phyloP scores from a whole-genome alignment of 2,329 filamentous ascomycete species.

The Xylaria sp. region DNA sequence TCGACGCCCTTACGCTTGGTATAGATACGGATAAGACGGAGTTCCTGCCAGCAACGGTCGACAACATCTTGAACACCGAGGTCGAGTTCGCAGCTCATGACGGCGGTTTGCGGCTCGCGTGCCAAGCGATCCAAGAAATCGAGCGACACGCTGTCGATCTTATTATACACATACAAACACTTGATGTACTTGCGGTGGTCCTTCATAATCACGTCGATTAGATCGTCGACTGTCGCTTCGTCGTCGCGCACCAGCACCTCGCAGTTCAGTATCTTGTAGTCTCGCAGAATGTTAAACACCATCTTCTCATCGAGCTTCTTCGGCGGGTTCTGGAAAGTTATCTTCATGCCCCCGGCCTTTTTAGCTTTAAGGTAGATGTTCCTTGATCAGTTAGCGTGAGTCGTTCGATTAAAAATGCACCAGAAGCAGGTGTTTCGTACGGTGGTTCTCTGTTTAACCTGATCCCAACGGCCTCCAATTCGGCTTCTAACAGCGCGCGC shows the following conservation, averaged over 20 bases:
- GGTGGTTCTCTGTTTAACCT: constrained; percentile 90
- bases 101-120: constrained; percentile 89
- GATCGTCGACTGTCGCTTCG: constrained; percentile 93
- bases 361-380: constrained; percentile 98
- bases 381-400: constrained; percentile 54
- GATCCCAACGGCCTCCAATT: constrained; percentile 95
- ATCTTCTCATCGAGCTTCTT: constrained; percentile 97
- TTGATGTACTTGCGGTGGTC: constrained; percentile 97
- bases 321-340: constrained; percentile 89
- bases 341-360: constrained; percentile 98
- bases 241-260: constrained; percentile 96
- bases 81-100: constrained; percentile 98
- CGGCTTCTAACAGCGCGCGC: constrained; percentile 85
- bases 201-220: constrained; percentile 99
- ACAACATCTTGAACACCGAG: constrained; percentile 93
- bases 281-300: constrained; percentile 94
- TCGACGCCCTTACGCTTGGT: constrained; percentile 95
- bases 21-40: constrained; percentile 90
- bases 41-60: constrained; percentile 93
- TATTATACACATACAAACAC: constrained; percentile 98
- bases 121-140: constrained; percentile 94
- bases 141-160: constrained; percentile 93
- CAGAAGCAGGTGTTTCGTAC: constrained; percentile 58
- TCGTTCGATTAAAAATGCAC: neutral
- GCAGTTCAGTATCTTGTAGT: constrained; percentile 99